A percentile compares a stretch with the other conserved stretches of the same genome.
Evolutionary conservation across 257 asterid species (phyloP).

Genomic region (Solanum acaule): DNA sequence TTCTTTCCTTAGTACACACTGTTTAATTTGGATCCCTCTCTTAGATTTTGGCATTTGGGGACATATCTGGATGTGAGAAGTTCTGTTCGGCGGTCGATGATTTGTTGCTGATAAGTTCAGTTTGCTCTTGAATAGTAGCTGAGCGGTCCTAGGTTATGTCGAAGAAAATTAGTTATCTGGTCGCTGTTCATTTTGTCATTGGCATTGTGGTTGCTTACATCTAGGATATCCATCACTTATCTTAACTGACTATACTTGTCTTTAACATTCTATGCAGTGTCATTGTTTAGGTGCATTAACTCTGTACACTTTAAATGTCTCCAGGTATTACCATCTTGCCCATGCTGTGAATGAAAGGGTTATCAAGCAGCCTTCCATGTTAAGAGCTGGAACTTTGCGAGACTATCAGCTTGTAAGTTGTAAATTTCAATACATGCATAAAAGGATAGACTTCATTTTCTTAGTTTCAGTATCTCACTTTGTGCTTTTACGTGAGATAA

Average conservation of each 20-base stretch:
- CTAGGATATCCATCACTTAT: background rate
- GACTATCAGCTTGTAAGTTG: constrained; percentile 94
- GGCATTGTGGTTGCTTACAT: background rate
- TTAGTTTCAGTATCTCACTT: background rate
- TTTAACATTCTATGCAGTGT: background rate
- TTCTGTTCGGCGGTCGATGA: background rate
- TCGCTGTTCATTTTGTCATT: background rate
- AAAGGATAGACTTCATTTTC: background rate
- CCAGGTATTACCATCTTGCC: constrained; percentile 93
- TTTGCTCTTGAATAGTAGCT: background rate
- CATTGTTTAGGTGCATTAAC: background rate
- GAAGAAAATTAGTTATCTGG: background rate
- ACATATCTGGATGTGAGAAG: background rate
- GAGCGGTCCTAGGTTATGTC: background rate
- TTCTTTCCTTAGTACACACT: background rate
- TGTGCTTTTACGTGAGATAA: constrained; percentile 5
- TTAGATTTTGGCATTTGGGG: background rate
- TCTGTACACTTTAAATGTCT: background rate
- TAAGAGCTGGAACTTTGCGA: constrained; percentile 86
- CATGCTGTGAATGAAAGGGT: constrained; percentile 98
- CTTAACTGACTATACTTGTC: background rate
- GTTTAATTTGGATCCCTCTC: background rate
- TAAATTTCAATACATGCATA: constrained; percentile 2
- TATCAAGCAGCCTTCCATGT: constrained; percentile 90
- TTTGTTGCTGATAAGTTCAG: background rate